These are phyloP conservation scores for Globisporangium splendens DNA, from an alignment of 352 stramenopile species.

Conservation along the genomic window DNA sequence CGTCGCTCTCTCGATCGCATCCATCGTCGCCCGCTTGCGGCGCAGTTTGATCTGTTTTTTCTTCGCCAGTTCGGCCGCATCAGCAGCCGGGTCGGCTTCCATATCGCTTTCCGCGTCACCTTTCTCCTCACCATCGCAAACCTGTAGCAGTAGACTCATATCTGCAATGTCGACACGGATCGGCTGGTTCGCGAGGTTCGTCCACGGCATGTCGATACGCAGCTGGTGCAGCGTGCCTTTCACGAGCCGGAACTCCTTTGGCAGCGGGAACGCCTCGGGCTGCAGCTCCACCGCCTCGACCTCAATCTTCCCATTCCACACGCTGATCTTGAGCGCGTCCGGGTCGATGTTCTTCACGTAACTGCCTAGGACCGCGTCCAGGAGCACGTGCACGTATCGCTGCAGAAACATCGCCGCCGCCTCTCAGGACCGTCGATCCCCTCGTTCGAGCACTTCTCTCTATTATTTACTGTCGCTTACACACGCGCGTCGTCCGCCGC, in stretches of 20 bases:
- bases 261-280: slow-evolving; percentile 64
- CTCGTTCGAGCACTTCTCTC: not conserved
- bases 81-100: slow-evolving; percentile 1
- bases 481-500: too few species aligned
- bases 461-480: not conserved
- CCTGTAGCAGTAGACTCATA: slow-evolving; percentile 65
- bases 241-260: slow-evolving; percentile 61
- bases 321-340: slow-evolving; percentile 78
- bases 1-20: slow-evolving; percentile 73
- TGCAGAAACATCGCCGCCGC: slow-evolving; percentile 66
- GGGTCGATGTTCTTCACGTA: slow-evolving; percentile 88
- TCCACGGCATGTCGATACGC: slow-evolving; percentile 73
- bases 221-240: slow-evolving; percentile 76
- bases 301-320: slow-evolving; percentile 86
- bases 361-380: slow-evolving; percentile 76
- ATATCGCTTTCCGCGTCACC: slow-evolving; percentile 1
- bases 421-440: not conserved
- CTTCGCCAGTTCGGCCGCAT: slow-evolving; percentile 13
- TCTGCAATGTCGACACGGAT: slow-evolving; percentile 78
- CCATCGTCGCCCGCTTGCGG: slow-evolving; percentile 72
- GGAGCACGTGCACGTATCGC: slow-evolving; percentile 79
- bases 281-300: slow-evolving; percentile 77
- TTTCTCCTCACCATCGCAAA: slow-evolving; percentile 30
- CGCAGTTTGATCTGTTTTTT: slow-evolving; percentile 40
- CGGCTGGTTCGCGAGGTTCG: slow-evolving; percentile 65